phyloP scores from a whole-genome alignment of 2,329 filamentous ascomycete species.

The Xylaria sp. region DNA sequence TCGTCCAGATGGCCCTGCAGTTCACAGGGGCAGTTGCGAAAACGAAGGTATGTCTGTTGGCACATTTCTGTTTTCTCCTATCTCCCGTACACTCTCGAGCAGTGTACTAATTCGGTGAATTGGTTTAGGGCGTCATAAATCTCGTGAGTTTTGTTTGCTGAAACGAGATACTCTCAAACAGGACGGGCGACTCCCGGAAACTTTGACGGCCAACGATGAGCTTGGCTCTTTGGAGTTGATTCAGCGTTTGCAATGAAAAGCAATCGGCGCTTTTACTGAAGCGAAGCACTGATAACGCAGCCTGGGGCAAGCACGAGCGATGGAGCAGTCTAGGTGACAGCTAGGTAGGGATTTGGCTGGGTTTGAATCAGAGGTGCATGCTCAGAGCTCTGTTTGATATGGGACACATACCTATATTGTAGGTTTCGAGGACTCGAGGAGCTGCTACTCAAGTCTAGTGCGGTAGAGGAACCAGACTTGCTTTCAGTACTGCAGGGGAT shows the following conservation, averaged over 20 bases:
- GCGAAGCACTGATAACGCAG: no score
- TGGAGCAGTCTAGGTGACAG: not conserved
- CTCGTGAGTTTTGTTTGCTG: no score
- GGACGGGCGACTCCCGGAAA: no score
- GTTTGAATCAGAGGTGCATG: no score
- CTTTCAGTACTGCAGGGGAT: not conserved
- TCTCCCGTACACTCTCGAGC: not conserved
- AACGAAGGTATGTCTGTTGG: conserved; percentile 31
- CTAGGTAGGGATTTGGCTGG: not conserved
- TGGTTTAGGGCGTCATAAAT: no score
- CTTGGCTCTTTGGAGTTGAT: not conserved
- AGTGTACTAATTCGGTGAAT: no score
- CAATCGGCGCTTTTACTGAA: no score
- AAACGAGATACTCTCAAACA: no score
- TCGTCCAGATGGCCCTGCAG: conserved; percentile 31
- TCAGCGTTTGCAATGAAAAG: not conserved
- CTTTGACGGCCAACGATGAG: not conserved
- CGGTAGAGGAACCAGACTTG: not conserved
- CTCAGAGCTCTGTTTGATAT: not conserved
- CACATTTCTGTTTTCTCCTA: conserved; percentile 28
- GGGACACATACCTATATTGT: not conserved
- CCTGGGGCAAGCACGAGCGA: no score
- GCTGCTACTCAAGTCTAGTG: not conserved
- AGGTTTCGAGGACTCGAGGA: no score
- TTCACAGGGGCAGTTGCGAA: conserved; percentile 34